Conservation (phyloP, 768 basidiomycete genomes). For the Termitomyces sp. region DNA sequence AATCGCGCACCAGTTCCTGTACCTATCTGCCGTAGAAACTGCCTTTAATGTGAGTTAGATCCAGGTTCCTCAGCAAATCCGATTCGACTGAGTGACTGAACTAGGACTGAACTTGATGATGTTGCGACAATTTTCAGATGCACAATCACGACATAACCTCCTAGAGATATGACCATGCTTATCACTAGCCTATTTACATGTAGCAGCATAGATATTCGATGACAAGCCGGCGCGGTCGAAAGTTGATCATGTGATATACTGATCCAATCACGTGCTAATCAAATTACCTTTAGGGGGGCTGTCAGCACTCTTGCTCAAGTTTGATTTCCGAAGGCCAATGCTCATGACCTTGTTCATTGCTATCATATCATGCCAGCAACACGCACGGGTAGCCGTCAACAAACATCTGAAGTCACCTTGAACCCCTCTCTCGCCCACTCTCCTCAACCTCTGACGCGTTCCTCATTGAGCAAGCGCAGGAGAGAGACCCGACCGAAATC, state of each 20-base stretch:
- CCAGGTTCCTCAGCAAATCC: neutral
- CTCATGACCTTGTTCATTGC: neutral
- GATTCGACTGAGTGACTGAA: neutral
- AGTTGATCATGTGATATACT: neutral
- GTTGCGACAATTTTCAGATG: neutral
- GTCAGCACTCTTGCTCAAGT: neutral
- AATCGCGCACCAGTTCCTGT: slow-evolving; percentile 9
- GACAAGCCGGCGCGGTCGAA: no score
- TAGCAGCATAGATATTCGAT: no score
- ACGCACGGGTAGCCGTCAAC: slow-evolving; percentile 2
- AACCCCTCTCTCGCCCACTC: neutral
- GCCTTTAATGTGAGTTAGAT: slow-evolving; percentile 8
- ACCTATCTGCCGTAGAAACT: slow-evolving; percentile 15
- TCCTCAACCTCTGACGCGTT: neutral
- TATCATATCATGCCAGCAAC: slow-evolving; percentile 10
- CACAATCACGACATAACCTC: neutral
- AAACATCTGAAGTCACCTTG: neutral
- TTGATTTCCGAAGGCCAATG: neutral
- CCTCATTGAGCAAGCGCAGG: slow-evolving; percentile 19
- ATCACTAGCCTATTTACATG: neutral
- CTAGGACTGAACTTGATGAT: neutral
- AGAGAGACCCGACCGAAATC: slow-evolving; percentile 13
- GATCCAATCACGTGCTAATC: neutral
- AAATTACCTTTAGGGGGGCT: neutral
- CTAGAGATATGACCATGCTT: neutral